Evolutionary conservation across 2,329 filamentous ascomycete genomes (phyloP), one percentile per base, ranked within the genome.

Genomic region (Lachnellula hyalina): DNA sequence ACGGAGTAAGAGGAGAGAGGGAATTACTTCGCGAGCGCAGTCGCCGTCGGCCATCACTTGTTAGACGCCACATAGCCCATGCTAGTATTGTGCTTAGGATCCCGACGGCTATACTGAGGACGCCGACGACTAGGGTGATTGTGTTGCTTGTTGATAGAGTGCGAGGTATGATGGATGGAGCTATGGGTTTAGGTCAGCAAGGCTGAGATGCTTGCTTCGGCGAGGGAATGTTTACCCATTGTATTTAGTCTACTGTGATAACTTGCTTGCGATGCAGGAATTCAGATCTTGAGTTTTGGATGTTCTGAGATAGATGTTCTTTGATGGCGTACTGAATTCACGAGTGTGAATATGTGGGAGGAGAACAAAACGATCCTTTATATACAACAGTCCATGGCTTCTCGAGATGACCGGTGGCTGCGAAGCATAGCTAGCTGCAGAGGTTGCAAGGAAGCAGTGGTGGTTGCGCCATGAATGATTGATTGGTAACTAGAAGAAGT

Each of bases 51-150:
- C 32, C 28, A 35, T 36, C 25, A 49, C 47, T 45, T 28, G 54
- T 56, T 5, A 55, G 38, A 19, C 40, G 41, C 51, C 48, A 56
- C 7, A 48, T 51, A 19, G 45, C 45, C 53, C 53, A 55, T 5
- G 57, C 57, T 5, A 59, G 14, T 2, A 56, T 45, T 2, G 49
- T n/a, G 28, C 51, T 45, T 21, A 53, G 15, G 35, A 41, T 34
- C 12, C 46, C 47, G n/a, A 49, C 23, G 28, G 45, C 46, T 12
- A 49, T 17, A n/a, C 46, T 49, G 2, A 53, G 32, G 38, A 48
- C 35, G 9, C 52, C 52, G 28, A 53, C 36, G 9, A 53, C 45
- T 19, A 53, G 5, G 38, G 49, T 53, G n/a, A 53, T 45, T 14
- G 8, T 41, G 15, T 28, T 53, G 25, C 49, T 36, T 23, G 46